Percentiles rank a stretch among this genome's conserved stretches.
Conservation (phyloP, 2,329 filamentous ascomycete genomes). For the Fusarium xylarioides region DNA sequence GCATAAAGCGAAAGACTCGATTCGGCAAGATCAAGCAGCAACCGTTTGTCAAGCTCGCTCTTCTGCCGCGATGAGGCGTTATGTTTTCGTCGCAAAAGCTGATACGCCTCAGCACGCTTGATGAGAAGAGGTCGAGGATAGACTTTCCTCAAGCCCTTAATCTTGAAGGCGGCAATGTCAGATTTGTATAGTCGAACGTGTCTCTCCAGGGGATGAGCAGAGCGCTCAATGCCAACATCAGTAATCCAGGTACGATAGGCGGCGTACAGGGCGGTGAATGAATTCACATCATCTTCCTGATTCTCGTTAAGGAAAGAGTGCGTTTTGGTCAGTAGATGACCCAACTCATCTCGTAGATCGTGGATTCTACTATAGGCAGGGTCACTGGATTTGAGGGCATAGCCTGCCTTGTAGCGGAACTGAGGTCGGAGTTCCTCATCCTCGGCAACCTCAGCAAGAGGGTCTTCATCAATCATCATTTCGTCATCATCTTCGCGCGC, state of each 20-base stretch:
- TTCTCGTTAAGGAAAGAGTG: slow-evolving; percentile 84
- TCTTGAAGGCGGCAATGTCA: slow-evolving; percentile 92
- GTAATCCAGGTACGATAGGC: slow-evolving; percentile 97
- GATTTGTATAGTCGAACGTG: slow-evolving; percentile 84
- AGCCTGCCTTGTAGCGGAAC: slow-evolving; percentile 89
- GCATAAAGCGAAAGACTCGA: slow-evolving; percentile 93
- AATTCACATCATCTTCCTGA: slow-evolving; percentile 94
- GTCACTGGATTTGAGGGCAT: slow-evolving; percentile 68
- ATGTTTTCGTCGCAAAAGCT: slow-evolving; percentile 91
- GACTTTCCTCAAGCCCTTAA: slow-evolving; percentile 88
- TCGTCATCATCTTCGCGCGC: slow-evolving; percentile 59
- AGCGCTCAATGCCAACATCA: slow-evolving; percentile 95
- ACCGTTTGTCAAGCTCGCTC: slow-evolving; percentile 85
- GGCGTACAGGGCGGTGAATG: slow-evolving; percentile 91
- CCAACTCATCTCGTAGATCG: slow-evolving; percentile 79
- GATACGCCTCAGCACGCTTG: slow-evolving; percentile 92
- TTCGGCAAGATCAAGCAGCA: slow-evolving; percentile 87
- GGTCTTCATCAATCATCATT: slow-evolving; percentile 58
- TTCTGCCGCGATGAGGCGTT: slow-evolving; percentile 89
- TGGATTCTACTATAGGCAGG: slow-evolving; percentile 80
- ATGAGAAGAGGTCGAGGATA: slow-evolving; percentile 94
- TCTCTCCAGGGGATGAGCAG: slow-evolving; percentile 90
- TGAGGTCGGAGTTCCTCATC: slow-evolving; percentile 86
- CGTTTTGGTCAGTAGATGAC: slow-evolving; percentile 81
- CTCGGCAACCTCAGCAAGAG: slow-evolving; percentile 71